These are phyloP conservation scores for Cubamyces lactineus DNA, from an alignment of 768 basidiomycete species.

Conservation along the genomic window DNA sequence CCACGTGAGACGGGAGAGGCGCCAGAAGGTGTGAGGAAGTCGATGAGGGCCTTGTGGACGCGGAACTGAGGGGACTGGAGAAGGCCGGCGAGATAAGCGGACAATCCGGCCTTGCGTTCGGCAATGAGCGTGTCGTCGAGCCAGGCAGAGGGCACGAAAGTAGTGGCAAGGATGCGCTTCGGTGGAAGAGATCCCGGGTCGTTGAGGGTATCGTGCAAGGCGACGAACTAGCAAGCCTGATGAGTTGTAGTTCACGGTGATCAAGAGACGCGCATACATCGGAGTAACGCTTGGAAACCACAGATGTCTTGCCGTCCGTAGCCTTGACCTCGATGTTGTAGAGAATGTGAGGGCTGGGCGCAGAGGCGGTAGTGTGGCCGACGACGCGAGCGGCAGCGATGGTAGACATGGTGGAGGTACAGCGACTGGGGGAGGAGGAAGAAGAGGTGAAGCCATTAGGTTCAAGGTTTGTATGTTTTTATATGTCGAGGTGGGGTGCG, in stretches of 20 bases:
- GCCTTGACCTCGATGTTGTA: slow-evolving; percentile 45
- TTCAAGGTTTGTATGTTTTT: slow-evolving; percentile 5
- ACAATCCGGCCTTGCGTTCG: slow-evolving; percentile 53
- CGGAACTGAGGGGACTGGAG: slow-evolving; percentile 42
- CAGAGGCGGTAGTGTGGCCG: slow-evolving; percentile 50
- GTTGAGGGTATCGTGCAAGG: slow-evolving; percentile 46
- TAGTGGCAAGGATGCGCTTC: slow-evolving; percentile 52
- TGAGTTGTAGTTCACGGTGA: not conserved
- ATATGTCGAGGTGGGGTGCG: slow-evolving; percentile 5
- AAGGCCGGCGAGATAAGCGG: slow-evolving; percentile 46
- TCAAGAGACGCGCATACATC: slow-evolving; percentile 39
- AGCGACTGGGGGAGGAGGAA: not conserved
- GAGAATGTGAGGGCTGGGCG: slow-evolving; percentile 50
- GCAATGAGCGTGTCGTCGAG: slow-evolving; percentile 53
- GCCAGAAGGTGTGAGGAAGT: slow-evolving; percentile 43
- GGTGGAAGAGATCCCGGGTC: slow-evolving; percentile 50
- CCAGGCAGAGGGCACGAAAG: slow-evolving; percentile 56
- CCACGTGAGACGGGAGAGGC: slow-evolving; percentile 24
- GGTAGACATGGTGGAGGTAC: slow-evolving; percentile 6
- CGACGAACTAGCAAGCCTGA: slow-evolving; percentile 37
- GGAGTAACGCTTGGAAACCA: slow-evolving; percentile 46
- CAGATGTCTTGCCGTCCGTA: slow-evolving; percentile 38
- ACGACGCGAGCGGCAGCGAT: slow-evolving; percentile 37
- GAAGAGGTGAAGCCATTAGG: not conserved
- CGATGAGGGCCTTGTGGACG: slow-evolving; percentile 37